Base-by-base conservation (phyloP, 441 rosid species). In the Populus hybrid region DNA sequence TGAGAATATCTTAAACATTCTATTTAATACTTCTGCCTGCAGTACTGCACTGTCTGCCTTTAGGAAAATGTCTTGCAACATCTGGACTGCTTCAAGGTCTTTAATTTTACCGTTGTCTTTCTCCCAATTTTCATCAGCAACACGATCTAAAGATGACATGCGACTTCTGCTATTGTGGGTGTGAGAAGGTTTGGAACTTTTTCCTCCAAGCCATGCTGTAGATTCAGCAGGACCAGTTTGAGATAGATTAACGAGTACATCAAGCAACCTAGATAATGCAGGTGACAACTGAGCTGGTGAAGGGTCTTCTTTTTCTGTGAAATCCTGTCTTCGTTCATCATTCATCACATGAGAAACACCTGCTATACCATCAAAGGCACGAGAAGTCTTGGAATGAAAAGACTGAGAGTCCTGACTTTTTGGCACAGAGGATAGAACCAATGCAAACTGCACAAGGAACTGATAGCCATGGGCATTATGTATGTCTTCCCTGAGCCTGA, bases 381-480 rank as follows among this genome's bases (percentile, higher is more conserved):
- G 30, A 28, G 80, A 69, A 83, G 84, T 80, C 83, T 84, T 80
- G 63, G 76, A 80, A 88, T 83, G 70, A 72, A 80, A 64, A 70
- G 86, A 79, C 74, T 80, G 85, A 84, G 82, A 61, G 67, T 50
- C 79, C 80, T 76, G 89, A 73, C 80, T 86, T 81, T 83, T 89
- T 75, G 92, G 91, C 88, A 91, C 78, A 79, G 92, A 83, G 73
- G 99, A 91, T 64, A 97, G 84, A 80, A 87, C 88, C 82, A 97
- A 84, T 57, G 97, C 98, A 90, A 97, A 95, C 83, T 89, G 99
- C 82, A 94, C 99, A 87, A 97, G 98, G 87, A 97, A 97, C 83
- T 94, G 99, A 89, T 97, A 95, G 78, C 99, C 99, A 70, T 97
- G 99, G 83, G 99, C 99, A 83, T 97, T 97, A 79, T 87, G 99